phyloP scores from a whole-genome alignment of 2,329 filamentous ascomycete species.

The Graphilbum fragrans region DNA sequence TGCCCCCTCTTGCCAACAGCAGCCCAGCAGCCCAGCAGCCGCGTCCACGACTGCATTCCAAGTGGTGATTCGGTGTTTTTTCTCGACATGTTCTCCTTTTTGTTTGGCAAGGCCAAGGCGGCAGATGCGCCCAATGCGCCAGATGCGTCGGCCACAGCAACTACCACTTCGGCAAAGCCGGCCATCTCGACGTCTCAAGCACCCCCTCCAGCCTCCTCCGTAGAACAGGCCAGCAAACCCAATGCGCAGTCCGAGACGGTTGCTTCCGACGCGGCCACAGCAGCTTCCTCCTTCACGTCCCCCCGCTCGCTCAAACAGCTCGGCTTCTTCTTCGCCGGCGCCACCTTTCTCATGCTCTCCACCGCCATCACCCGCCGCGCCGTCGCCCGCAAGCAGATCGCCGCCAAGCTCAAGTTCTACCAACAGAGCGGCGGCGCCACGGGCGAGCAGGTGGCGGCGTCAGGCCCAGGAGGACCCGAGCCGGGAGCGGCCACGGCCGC shows the following conservation, averaged over 20 bases:
- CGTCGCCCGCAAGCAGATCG: slow-evolving; percentile 48
- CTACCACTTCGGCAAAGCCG: neutral
- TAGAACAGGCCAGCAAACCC: neutral
- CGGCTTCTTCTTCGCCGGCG: slow-evolving; percentile 60
- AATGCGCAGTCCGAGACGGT: neutral
- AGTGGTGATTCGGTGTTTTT: too few relatives aligned
- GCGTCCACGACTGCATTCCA: too few relatives aligned
- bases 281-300: slow-evolving; percentile 19
- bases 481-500: slow-evolving; percentile 62
- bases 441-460: slow-evolving; percentile 11
- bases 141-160: neutral
- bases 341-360: slow-evolving; percentile 63
- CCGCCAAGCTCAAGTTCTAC: slow-evolving; percentile 60
- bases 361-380: slow-evolving; percentile 60
- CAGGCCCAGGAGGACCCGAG: slow-evolving; percentile 25
- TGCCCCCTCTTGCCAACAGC: too few relatives aligned
- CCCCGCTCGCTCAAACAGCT: slow-evolving; percentile 48
- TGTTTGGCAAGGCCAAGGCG: slow-evolving; percentile 3
- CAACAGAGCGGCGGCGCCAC: slow-evolving; percentile 32
- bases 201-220: neutral
- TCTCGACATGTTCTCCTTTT: slow-evolving; percentile 2
- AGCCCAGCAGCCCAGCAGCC: too few relatives aligned
- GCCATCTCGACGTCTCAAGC: neutral
- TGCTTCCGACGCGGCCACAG: too few relatives aligned
- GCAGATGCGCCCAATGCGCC: neutral